phyloP scores from a whole-genome alignment of 2,329 filamentous ascomycete genomes.

The Sarocladium oryzae region DNA sequence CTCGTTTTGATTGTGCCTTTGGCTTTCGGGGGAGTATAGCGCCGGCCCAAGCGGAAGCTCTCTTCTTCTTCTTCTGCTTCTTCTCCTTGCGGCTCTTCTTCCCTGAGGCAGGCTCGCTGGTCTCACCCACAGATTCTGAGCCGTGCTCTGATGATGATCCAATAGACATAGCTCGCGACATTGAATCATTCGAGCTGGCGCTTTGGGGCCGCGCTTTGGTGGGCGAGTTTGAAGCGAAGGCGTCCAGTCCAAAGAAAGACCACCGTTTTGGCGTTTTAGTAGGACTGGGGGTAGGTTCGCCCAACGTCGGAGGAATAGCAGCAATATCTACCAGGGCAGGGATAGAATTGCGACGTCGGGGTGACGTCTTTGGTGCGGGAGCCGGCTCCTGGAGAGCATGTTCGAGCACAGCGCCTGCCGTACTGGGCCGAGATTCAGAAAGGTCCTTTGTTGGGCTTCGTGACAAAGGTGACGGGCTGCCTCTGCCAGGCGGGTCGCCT shows the following conservation, averaged over 20 bases:
- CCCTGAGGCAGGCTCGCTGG: conserved; percentile 14
- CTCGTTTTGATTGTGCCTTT: conserved; percentile 39
- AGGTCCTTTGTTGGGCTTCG: conserved; percentile 34
- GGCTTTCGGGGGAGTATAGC: conserved; percentile 59
- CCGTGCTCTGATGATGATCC: conserved; percentile 31
- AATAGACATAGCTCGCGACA: conserved; percentile 20
- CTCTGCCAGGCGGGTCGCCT: conserved; percentile 26
- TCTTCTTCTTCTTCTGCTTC: conserved; percentile 58
- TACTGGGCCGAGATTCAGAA: conserved; percentile 56
- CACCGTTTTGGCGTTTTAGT: conserved; percentile 50
- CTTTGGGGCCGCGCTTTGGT: conserved; percentile 41
- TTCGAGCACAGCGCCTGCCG: conserved; percentile 64
- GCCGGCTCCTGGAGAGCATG: conserved; percentile 20
- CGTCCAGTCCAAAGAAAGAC: conserved; percentile 58
- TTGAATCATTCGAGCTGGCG: conserved; percentile 37
- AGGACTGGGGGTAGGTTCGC: conserved; percentile 38
- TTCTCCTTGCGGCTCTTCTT: conserved; percentile 29
- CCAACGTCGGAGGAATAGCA: conserved; percentile 23
- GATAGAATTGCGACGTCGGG: conserved; percentile 53
- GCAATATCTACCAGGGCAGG: conserved; percentile 42
- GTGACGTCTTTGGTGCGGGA: conserved; percentile 23
- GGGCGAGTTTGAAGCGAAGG: conserved; percentile 40
- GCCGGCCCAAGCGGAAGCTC: conserved; percentile 48
- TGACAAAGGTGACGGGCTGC: conserved; percentile 29
- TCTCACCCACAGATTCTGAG: conserved; percentile 21